Percentiles rank a stretch among this genome's conserved stretches.
These are phyloP conservation scores for Poteriospumella lacustris DNA, from an alignment of 108 stramenopile species.

Conservation along the genomic window DNA sequence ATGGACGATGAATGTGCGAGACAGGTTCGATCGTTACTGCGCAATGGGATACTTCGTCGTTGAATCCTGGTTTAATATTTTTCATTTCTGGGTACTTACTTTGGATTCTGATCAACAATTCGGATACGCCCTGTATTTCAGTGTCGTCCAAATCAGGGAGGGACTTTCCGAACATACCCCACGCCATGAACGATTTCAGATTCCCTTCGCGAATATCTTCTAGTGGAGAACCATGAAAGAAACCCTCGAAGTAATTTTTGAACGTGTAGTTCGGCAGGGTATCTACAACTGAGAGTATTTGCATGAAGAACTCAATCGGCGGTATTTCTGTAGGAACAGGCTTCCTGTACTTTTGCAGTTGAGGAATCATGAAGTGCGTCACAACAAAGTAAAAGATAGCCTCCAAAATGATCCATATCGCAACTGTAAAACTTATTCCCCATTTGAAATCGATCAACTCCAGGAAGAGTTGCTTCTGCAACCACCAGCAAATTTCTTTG, in stretches of 20 bases:
- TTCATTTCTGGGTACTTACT: background rate
- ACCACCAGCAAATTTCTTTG: too few species aligned
- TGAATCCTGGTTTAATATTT: background rate
- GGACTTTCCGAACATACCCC: background rate
- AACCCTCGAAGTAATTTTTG: background rate
- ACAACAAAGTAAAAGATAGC: background rate
- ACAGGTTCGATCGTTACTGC: constrained; percentile 64
- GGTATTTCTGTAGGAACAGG: background rate
- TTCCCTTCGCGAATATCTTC: background rate
- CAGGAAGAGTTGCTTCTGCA: too few species aligned
- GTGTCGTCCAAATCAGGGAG: background rate
- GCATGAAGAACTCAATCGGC: background rate
- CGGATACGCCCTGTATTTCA: too few species aligned
- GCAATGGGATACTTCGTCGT: constrained; percentile 35
- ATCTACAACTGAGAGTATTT: background rate
- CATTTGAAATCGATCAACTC: too few species aligned
- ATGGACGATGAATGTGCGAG: constrained; percentile 62
- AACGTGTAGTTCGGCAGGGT: background rate
- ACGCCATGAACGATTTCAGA: background rate
- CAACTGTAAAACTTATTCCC: too few species aligned
- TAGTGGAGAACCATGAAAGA: background rate
- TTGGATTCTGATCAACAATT: background rate
- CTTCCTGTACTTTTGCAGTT: background rate
- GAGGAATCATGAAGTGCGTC: background rate
- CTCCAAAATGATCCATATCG: background rate